Conservation (phyloP, 495 filamentous ascomycete species). For the Jackrogersella minutella region DNA sequence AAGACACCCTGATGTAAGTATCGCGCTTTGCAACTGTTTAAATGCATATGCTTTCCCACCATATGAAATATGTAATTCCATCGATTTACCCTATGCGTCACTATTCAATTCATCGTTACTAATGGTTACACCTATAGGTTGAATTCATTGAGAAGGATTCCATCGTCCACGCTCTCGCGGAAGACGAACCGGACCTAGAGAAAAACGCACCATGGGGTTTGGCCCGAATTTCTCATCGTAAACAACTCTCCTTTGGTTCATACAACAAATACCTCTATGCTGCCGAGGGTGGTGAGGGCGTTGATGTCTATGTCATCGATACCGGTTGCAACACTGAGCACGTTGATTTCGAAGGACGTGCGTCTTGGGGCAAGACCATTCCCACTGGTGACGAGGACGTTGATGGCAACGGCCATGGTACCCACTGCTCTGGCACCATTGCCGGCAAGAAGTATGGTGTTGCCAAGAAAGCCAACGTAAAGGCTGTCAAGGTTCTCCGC, state of each 20-base stretch:
- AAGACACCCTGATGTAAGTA: conserved; percentile 95
- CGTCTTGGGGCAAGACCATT: conserved; percentile 96
- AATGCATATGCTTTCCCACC: neutral
- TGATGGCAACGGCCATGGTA: conserved; percentile 99
- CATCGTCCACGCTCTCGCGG: conserved; percentile 73
- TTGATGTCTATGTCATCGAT: conserved; percentile 99
- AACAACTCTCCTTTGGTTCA: conserved; percentile 82
- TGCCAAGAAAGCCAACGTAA: conserved; percentile 96
- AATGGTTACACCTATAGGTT: conserved; percentile 66
- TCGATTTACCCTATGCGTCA: neutral
- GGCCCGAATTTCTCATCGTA: conserved; percentile 95
- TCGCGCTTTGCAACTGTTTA: neutral
- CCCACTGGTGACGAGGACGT: conserved; percentile 81
- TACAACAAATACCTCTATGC: conserved; percentile 99
- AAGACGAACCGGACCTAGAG: conserved; percentile 66
- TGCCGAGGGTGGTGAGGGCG: conserved; percentile 91
- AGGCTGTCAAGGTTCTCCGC: conserved; percentile 96
- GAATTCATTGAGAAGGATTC: conserved; percentile 96
- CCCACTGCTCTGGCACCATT: conserved; percentile 98
- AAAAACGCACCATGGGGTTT: conserved; percentile 97
- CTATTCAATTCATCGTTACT: conserved; percentile 1
- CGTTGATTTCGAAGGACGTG: conserved; percentile 96
- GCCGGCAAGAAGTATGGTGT: conserved; percentile 99
- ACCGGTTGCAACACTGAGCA: conserved; percentile 94
- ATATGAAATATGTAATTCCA: too few species aligned